Percentiles rank a stretch among this genome's conserved stretches.
Conservation (phyloP, 1,284 basidiomycete genomes). For the Pulveroboletus ridleyi region DNA sequence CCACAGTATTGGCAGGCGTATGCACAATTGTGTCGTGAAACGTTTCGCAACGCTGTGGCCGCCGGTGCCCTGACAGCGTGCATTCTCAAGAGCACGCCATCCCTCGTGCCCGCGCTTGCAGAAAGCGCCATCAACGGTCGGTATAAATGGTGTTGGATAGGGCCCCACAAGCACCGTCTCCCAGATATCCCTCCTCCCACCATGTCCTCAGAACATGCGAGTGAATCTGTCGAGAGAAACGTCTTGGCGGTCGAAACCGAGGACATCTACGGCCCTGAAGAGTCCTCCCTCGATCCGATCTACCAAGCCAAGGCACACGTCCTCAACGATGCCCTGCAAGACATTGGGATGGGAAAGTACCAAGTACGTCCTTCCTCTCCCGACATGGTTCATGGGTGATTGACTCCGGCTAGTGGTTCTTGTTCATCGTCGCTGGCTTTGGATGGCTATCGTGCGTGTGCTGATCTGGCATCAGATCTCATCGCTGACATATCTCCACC, state of each 20-base stretch:
- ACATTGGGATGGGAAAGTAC: conserved; percentile 78
- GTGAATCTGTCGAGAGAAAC: neutral
- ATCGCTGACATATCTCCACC: conserved; percentile 16
- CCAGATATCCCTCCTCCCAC: neutral
- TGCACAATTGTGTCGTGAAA: too few species aligned
- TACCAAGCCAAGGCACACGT: conserved; percentile 69
- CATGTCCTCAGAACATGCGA: conserved; percentile 27
- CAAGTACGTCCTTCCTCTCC: conserved; percentile 48
- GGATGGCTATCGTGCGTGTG: conserved; percentile 71
- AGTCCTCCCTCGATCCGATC: conserved; percentile 60
- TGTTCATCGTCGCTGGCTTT: conserved; percentile 67
- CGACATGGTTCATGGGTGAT: conserved; percentile 1
- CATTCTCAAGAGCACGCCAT: neutral
- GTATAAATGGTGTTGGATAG: conserved; percentile 3
- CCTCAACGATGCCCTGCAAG: conserved; percentile 71
- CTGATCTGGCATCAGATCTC: neutral
- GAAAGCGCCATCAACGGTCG: neutral
- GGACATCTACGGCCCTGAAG: conserved; percentile 48
- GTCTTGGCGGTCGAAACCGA: conserved; percentile 33
- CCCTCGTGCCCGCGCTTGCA: neutral
- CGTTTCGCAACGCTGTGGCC: too few species aligned
- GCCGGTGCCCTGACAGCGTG: too few species aligned
- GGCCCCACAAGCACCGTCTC: neutral
- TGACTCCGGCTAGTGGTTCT: conserved; percentile 44
- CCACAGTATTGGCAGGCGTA: too few species aligned